Base-by-base conservation (phyloP, 2,329 filamentous ascomycete species). In the Epichloe sp. region DNA sequence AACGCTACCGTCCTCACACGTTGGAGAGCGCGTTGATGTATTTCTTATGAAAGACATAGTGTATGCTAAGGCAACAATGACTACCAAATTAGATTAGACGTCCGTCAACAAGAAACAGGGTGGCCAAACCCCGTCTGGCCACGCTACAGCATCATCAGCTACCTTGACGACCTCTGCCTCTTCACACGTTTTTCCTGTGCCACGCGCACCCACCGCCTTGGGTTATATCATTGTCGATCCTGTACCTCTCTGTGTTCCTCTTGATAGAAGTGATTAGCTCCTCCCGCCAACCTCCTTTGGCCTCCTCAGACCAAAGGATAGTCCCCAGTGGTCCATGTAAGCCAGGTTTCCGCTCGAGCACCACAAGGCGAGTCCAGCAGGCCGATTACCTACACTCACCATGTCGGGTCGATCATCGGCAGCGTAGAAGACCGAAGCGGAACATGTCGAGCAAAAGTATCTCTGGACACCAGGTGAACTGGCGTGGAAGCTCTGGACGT, bases 401-500 rank as follows among this genome's bases (percentile, higher is more conserved):
- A 71, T 53, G 0, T 68, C 62, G 0, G 67, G 63, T 2, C 69
- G 60, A 4, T 64, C 58, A 15, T 72, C 67, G 0, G 58, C 58
- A 0, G 68, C 65, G 52, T 73, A 77, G 50, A 77, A 76, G 0
- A 76, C 63, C 11, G 56, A 61, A 0, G 74, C 73, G 0, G 72
- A 73, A 59, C 75, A 78, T 1, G 55, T 62, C 0, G 65, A 66
- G 59, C 74, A 78, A 53, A 72, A 76, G 53, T 74, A 77, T 1
- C 74, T 61, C 51, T 73, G 66, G 0, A 74, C 70, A 14, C 65
- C 67, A 0, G 67, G 59, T 0, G 71, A 74, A 46, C 72, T 75
- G 8, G 58, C 55, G 54, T 72, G 74, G 31, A 68, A 66, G 8
- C 2, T 0, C 62, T 57, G 4, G 77, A 61, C 0, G 71, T 76